Percentiles rank a stretch among this genome's conserved stretches.
Conservation (phyloP, 1,284 basidiomycete species). For the Ceratobasidium sp. region DNA sequence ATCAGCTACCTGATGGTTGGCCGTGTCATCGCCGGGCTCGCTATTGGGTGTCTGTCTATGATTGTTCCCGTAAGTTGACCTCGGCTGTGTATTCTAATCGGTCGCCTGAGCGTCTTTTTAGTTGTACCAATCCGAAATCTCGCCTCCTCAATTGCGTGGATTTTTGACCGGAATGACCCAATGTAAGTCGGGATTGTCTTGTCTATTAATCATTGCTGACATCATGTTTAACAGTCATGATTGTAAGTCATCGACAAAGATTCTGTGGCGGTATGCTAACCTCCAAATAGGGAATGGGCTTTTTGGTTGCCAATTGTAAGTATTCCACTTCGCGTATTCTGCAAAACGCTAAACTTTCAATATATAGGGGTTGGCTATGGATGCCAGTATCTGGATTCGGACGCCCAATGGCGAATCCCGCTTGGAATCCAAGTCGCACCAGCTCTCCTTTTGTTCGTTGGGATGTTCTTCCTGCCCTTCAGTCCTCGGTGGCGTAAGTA, state of each 20-base stretch:
- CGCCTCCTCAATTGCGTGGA: constrained; percentile 52
- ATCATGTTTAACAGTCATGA: constrained; percentile 22
- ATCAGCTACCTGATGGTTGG: constrained; percentile 55
- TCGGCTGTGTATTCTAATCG: constrained; percentile 22
- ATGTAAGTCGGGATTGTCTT: constrained; percentile 17
- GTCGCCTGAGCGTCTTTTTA: neutral
- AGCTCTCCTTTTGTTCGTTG: constrained; percentile 47
- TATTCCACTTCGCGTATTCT: neutral
- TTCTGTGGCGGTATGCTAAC: neutral
- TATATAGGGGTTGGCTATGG: constrained; percentile 52
- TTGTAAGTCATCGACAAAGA: constrained; percentile 26
- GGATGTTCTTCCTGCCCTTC: constrained; percentile 54
- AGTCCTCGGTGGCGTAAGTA: constrained; percentile 51
- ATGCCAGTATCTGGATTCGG: constrained; percentile 48
- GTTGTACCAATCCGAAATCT: constrained; percentile 50
- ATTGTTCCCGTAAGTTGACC: constrained; percentile 51
- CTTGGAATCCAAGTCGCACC: constrained; percentile 44
- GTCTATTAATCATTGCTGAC: neutral
- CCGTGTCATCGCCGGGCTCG: constrained; percentile 51
- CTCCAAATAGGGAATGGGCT: constrained; percentile 44
- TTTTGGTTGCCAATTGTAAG: constrained; percentile 49
- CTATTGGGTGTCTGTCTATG: constrained; percentile 51
- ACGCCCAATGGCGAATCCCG: constrained; percentile 49
- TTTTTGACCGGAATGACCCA: constrained; percentile 56
- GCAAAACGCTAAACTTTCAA: neutral